These are phyloP conservation scores for Mycena maculata DNA, from an alignment of 768 basidiomycete species.

Conservation along the genomic window DNA sequence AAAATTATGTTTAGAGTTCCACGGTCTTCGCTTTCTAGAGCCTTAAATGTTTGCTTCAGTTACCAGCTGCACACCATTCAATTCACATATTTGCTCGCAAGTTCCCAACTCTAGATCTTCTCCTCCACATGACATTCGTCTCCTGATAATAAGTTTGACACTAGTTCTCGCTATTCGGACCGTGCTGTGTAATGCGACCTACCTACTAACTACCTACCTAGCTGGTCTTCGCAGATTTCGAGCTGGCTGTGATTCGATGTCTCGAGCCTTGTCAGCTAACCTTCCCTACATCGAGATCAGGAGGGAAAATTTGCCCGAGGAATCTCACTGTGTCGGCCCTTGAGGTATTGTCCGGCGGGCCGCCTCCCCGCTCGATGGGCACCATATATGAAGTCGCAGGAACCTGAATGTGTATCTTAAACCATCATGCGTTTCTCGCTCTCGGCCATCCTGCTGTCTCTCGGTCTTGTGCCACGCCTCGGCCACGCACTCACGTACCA, in stretches of 20 bases:
- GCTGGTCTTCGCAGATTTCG: not conserved
- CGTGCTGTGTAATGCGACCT: no score
- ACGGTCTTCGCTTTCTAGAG: no score
- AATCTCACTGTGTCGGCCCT: conserved; percentile 7
- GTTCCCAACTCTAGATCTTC: no score
- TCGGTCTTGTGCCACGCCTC: conserved; percentile 1
- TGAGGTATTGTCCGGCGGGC: conserved; percentile 14
- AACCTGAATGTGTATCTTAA: not conserved
- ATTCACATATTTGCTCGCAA: no score
- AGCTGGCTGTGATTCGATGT: conserved; percentile 5
- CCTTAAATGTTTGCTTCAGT: no score
- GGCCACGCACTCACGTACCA: conserved; percentile 56
- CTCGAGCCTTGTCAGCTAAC: conserved; percentile 16
- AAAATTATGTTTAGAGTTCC: no score
- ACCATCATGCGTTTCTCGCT: not conserved
- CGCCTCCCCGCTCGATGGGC: conserved; percentile 2
- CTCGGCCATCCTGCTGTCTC: not conserved
- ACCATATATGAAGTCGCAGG: not conserved
- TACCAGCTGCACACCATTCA: no score
- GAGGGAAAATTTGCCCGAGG: not conserved
- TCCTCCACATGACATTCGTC: conserved; percentile 9
- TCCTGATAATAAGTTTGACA: not conserved
- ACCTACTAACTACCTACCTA: no score
- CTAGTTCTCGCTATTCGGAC: no score
- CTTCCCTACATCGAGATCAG: conserved; percentile 12